Base-by-base conservation (phyloP, 1,139 yeast species). In the Scheffersomyces titani region DNA sequence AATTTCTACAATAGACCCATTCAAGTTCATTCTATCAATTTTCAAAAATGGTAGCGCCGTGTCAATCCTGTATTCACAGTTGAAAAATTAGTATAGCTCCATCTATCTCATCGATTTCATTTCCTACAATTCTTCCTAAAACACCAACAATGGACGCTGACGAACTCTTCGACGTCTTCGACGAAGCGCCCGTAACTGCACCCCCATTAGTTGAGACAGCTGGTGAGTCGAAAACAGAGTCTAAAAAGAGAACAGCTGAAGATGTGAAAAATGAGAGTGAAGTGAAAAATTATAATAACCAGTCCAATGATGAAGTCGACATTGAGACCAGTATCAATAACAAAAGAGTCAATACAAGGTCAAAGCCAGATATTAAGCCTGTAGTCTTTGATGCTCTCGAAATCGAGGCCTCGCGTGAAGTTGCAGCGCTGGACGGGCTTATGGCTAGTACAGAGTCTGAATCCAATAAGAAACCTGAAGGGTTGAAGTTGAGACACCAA, bases 311-410 rank as follows among this genome's bases (percentile, higher is more conserved):
- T 19, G 53, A 20, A 16, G 24, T 3, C 11, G 44, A 24, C 45
- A 36, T 55, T 24, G 54, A 59, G 56, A 50, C 51, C 55, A 47
- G 54, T 54, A 51, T 55, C 55, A 53, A 57, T 56, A 62, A 54
- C 44, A 60, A 58, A 63, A 66, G 57, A 58, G 63, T 58, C 55
- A 63, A 62, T 56, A 64, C 58, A 54, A 63, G 61, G 51, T 44
- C 57, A 4, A 70, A 72, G 56, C 67, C 66, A 30, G 79, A 76
- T 36, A 69, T 76, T 40, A 77, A 75, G 57, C 92, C 97, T 0
- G 88, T 91, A 45, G 97, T 92, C 21, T 90, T 96, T 0, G 98
- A 93, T 73, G 83, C 92, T 3, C 86, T 93, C 54, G 98, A 93
- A 68, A 90, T 92, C 57, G 98, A 92, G 71, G 96, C 98, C 0